phyloP scores from a whole-genome alignment of 352 stramenopile genomes.

The Aphanomyces cochlioides region DNA sequence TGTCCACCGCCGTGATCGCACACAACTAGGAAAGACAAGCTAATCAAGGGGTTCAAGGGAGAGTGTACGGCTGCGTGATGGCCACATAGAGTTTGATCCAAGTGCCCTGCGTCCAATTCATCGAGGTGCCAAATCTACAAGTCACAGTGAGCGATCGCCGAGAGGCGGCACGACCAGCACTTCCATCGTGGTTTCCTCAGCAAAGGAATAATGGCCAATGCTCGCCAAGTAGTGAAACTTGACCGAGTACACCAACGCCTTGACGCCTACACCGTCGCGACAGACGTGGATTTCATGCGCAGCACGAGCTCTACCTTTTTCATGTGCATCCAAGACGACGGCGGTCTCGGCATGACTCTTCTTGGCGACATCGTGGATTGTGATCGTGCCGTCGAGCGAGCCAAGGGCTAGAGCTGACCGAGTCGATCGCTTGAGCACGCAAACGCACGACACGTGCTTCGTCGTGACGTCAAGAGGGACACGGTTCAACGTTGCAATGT shows the following conservation, averaged over 20 bases:
- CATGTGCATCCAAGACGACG: conserved; percentile 17
- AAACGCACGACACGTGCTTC: conserved; percentile 1
- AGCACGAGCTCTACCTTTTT: conserved; percentile 10
- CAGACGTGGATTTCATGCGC: neutral
- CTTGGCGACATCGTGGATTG: conserved; percentile 19
- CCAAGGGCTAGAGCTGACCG: conserved; percentile 5
- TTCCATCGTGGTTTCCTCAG: conserved; percentile 60
- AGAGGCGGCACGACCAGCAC: conserved; percentile 39
- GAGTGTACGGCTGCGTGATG: conserved; percentile 33
- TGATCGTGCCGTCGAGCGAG: conserved; percentile 12
- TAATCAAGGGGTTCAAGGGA: neutral
- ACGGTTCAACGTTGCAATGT: conserved; percentile 14
- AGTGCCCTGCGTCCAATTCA: neutral
- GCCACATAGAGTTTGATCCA: conserved; percentile 1
- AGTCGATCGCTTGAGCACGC: conserved; percentile 16
- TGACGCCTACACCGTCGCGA: conserved; percentile 39
- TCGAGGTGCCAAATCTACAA: conserved; percentile 26
- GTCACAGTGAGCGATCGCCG: neutral
- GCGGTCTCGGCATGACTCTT: neutral
- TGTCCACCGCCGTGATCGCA: conserved; percentile 51
- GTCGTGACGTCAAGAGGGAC: conserved; percentile 4
- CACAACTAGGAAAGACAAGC: conserved; percentile 37
- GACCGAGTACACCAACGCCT: conserved; percentile 45
- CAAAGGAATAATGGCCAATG: conserved; percentile 54
- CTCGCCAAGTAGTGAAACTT: conserved; percentile 54